Evolutionary conservation across 495 filamentous ascomycete species (phyloP).

Genomic region (Apiosordaria backusii): DNA sequence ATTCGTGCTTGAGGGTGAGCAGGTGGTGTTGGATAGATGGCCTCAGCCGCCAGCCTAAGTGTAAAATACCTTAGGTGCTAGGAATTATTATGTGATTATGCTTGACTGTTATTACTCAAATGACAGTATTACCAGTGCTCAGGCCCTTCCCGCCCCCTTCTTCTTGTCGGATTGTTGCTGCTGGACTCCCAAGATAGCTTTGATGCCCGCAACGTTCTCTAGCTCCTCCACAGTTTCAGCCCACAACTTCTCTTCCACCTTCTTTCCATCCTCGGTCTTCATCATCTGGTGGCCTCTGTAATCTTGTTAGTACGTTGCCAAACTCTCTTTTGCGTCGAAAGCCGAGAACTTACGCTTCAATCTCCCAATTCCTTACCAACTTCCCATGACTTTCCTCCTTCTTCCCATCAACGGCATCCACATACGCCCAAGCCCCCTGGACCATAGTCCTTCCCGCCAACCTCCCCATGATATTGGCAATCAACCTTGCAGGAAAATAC

Average conservation of each 20-base stretch:
- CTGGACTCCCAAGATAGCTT: background rate
- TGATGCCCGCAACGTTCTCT: background rate
- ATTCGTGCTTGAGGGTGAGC: slow-evolving; percentile 46
- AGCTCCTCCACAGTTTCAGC: background rate
- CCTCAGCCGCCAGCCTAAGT: slow-evolving; percentile 17
- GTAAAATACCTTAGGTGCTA: no score
- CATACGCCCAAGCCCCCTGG: background rate
- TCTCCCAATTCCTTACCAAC: background rate
- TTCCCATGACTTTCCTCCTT: background rate
- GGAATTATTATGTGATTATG: no score
- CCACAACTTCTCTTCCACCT: background rate
- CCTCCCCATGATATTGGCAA: background rate
- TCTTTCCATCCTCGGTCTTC: background rate
- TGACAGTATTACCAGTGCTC: no score
- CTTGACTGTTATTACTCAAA: no score
- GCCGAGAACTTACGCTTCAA: background rate
- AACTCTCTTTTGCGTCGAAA: background rate
- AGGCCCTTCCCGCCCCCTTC: no score
- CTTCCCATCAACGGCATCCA: background rate
- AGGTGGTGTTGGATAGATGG: slow-evolving; percentile 24
- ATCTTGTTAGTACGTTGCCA: background rate
- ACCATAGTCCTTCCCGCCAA: background rate
- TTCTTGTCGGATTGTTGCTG: no score
- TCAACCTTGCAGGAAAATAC: background rate
- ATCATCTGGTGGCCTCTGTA: background rate